Conservation (phyloP, 2,329 filamentous ascomycete species). For the Calonectria pseudoreteaudii region DNA sequence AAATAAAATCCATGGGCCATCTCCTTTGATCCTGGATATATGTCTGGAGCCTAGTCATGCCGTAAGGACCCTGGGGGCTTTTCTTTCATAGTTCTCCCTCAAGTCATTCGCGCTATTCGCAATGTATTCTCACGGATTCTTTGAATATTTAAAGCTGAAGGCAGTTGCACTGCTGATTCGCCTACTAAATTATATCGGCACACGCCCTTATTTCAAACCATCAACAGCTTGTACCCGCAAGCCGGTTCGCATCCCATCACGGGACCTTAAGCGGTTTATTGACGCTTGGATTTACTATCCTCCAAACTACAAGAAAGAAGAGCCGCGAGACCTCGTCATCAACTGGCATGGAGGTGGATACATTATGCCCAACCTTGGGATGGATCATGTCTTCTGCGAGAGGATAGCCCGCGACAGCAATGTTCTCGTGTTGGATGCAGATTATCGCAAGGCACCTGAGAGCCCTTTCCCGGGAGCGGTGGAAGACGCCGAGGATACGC, state of each 20-base stretch:
- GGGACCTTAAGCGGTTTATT: conserved; percentile 42
- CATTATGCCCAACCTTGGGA: conserved; percentile 48
- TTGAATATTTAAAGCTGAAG: not conserved
- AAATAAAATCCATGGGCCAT: not conserved
- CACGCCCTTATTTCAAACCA: not conserved
- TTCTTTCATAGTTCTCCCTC: not conserved
- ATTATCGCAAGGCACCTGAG: conserved; percentile 55
- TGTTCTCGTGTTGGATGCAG: conserved; percentile 43
- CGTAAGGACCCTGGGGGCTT: no score
- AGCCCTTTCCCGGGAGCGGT: conserved; percentile 51
- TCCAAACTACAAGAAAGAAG: not conserved
- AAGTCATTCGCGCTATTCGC: not conserved
- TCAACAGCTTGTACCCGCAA: conserved; percentile 19
- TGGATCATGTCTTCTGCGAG: conserved; percentile 50
- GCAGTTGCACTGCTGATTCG: not conserved
- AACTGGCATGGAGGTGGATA: conserved; percentile 51
- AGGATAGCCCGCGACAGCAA: conserved; percentile 44
- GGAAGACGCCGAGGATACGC: conserved; percentile 50
- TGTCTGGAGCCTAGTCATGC: no score
- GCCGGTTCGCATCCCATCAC: conserved; percentile 41
- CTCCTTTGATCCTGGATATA: not conserved
- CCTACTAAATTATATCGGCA: not conserved
- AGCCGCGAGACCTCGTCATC: conserved; percentile 41
- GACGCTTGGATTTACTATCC: conserved; percentile 45
- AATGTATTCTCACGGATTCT: not conserved